Percentiles rank a stretch among this genome's conserved stretches.
Conservation (phyloP, 352 stramenopile genomes). For the Phytophthora rubi region DNA sequence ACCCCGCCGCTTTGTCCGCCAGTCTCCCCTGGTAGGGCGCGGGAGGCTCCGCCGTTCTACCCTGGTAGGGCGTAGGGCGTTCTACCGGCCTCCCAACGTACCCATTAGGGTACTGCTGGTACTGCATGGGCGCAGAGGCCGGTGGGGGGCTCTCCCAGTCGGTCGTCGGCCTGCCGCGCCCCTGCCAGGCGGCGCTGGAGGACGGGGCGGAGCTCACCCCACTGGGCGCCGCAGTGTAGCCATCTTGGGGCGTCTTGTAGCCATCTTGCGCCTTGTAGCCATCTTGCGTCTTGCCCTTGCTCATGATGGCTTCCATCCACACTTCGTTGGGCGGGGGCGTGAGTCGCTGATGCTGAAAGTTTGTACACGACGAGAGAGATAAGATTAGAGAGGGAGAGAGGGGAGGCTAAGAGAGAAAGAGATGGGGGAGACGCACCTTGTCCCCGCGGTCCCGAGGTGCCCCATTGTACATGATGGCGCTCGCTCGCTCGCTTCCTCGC, state of each 20-base stretch:
- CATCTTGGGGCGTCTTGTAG: too few species aligned
- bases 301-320: slow-evolving; percentile 82
- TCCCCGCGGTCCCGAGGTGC: slow-evolving; percentile 29
- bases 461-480: slow-evolving; percentile 38
- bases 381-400: slow-evolving; percentile 1
- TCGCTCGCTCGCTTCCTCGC: slow-evolving; percentile 12
- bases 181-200: slow-evolving; percentile 17
- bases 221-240: background rate
- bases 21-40: slow-evolving; percentile 1
- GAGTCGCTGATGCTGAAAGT: slow-evolving; percentile 35
- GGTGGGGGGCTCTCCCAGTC: background rate
- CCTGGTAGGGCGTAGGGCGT: slow-evolving; percentile 14
- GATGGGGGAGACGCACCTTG: slow-evolving; percentile 22
- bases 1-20: slow-evolving; percentile 4
- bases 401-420: background rate
- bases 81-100: slow-evolving; percentile 23
- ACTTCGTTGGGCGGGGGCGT: slow-evolving; percentile 58
- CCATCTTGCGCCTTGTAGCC: slow-evolving; percentile 8
- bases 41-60: slow-evolving; percentile 1
- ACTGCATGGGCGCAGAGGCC: slow-evolving; percentile 1
- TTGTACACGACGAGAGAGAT: background rate
- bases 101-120: slow-evolving; percentile 16
- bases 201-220: slow-evolving; percentile 2
- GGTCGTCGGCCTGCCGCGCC: background rate
- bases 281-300: slow-evolving; percentile 51